Percentiles rank a stretch among this genome's conserved stretches.
These are phyloP conservation scores for Fusarium vanettenii DNA, from an alignment of 2,329 filamentous ascomycete genomes.

Conservation along the genomic window DNA sequence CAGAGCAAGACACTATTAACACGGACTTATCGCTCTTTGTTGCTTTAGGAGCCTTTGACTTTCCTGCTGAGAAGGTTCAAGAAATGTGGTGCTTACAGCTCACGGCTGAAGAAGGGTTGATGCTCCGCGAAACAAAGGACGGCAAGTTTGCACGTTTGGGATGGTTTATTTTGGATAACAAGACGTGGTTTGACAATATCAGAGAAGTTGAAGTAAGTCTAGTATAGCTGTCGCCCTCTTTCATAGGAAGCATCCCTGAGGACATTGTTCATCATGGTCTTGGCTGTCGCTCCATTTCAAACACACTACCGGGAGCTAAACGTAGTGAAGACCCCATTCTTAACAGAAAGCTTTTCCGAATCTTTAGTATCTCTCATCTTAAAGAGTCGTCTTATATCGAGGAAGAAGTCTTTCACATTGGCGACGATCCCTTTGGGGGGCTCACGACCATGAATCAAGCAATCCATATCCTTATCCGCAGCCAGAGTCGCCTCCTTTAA, in stretches of 20 bases:
- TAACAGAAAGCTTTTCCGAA: background rate
- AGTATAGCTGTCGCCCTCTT: background rate
- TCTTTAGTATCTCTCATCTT: background rate
- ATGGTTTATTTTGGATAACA: background rate
- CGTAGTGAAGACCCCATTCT: background rate
- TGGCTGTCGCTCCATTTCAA: no score
- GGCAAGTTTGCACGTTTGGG: slow-evolving; percentile 5
- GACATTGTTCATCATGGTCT: no score
- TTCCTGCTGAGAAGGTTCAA: background rate
- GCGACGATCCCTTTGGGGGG: background rate
- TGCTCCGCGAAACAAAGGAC: background rate
- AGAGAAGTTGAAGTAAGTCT: background rate
- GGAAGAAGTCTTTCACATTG: background rate
- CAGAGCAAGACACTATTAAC: background rate
- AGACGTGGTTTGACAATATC: background rate
- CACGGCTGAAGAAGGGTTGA: background rate
- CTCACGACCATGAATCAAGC: background rate
- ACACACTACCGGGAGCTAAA: background rate
- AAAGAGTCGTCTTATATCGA: background rate
- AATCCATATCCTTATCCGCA: background rate
- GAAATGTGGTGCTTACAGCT: slow-evolving; percentile 1
- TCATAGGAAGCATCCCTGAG: background rate
- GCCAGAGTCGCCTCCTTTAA: background rate
- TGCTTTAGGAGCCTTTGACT: slow-evolving; percentile 4
- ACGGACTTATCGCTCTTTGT: background rate